Conservation (phyloP, 139 green algal genomes). For the Mychonastes homosphaera region DNA sequence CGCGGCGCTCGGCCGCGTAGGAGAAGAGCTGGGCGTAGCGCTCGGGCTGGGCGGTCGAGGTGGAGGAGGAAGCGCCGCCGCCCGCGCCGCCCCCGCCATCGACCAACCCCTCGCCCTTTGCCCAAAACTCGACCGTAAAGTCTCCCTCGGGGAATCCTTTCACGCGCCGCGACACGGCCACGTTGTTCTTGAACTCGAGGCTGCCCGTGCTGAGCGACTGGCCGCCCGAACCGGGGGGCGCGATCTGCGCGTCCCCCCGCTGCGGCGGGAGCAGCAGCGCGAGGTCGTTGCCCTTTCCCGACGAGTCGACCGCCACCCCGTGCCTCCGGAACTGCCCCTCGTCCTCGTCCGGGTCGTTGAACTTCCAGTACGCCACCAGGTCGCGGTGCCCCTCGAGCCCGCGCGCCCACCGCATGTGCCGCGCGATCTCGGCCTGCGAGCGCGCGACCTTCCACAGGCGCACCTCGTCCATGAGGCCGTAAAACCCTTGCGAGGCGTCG, state of each 20-base stretch:
- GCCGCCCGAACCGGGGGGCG: background rate
- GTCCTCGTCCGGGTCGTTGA: constrained; percentile 58
- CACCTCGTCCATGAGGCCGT: constrained; percentile 78
- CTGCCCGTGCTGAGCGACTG: constrained; percentile 1
- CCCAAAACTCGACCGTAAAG: constrained; percentile 78
- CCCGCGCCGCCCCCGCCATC: constrained; percentile 1
- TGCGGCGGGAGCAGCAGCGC: constrained; percentile 39
- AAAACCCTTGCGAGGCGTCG: constrained; percentile 63
- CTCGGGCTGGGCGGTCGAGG: constrained; percentile 1
- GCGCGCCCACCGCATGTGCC: constrained; percentile 48
- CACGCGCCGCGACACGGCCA: constrained; percentile 48
- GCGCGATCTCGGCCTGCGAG: constrained; percentile 62
- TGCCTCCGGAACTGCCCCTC: constrained; percentile 26
- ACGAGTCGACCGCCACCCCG: constrained; percentile 33
- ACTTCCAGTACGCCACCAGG: constrained; percentile 77
- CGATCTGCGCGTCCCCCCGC: constrained; percentile 14
- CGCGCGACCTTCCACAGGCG: constrained; percentile 54
- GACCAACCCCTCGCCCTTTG: constrained; percentile 18
- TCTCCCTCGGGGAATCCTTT: constrained; percentile 44
- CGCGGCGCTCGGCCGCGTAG: constrained; percentile 28
- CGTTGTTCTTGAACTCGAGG: constrained; percentile 71
- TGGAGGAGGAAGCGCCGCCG: background rate
- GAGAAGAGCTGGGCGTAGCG: constrained; percentile 29
- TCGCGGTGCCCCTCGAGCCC: constrained; percentile 44
- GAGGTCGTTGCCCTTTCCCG: constrained; percentile 61